These are phyloP conservation scores for Euphorbia neoarborescens DNA, from an alignment of 441 rosid species.

Conservation along the genomic window DNA sequence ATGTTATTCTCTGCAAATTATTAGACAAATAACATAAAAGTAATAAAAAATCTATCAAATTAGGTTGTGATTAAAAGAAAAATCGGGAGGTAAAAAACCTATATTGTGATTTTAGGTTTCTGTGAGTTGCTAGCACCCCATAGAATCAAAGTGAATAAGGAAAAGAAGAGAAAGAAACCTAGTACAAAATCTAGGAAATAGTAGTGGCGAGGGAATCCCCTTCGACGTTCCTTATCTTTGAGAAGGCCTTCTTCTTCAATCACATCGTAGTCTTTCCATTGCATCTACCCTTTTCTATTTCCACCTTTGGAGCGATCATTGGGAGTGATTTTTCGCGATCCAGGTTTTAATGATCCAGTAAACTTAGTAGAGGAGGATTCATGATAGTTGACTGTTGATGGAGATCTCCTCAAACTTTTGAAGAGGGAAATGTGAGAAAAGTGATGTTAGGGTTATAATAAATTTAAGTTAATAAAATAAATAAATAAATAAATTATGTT, in stretches of 20 bases:
- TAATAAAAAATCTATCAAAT: not conserved
- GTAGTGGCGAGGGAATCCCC: constrained; percentile 70
- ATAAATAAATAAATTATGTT: too few species aligned
- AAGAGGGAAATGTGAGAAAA: too few species aligned
- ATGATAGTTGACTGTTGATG: constrained; percentile 73
- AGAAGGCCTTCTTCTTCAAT: constrained; percentile 95
- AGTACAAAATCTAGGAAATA: constrained; percentile 64
- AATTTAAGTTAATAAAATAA: too few species aligned
- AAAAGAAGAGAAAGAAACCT: constrained; percentile 66
- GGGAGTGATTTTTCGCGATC: constrained; percentile 73
- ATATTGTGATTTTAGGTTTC: constrained; percentile 73
- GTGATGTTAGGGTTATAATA: too few species aligned
- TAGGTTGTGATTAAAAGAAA: not conserved
- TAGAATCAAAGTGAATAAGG: constrained; percentile 71
- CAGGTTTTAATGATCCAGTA: constrained; percentile 84
- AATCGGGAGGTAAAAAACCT: constrained; percentile 26
- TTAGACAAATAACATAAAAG: not conserved
- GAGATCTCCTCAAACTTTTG: too few species aligned
- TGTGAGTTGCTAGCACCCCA: constrained; percentile 78
- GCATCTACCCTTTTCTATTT: constrained; percentile 44
- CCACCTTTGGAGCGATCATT: constrained; percentile 51
- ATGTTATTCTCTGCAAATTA: constrained; percentile 50
- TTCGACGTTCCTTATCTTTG: constrained; percentile 54
- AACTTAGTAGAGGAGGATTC: constrained; percentile 82
- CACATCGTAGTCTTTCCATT: constrained; percentile 59